Percentiles rank a stretch among this genome's conserved stretches.
Conservation (phyloP, 2,329 filamentous ascomycete genomes). For the Aspergillus piperis region DNA sequence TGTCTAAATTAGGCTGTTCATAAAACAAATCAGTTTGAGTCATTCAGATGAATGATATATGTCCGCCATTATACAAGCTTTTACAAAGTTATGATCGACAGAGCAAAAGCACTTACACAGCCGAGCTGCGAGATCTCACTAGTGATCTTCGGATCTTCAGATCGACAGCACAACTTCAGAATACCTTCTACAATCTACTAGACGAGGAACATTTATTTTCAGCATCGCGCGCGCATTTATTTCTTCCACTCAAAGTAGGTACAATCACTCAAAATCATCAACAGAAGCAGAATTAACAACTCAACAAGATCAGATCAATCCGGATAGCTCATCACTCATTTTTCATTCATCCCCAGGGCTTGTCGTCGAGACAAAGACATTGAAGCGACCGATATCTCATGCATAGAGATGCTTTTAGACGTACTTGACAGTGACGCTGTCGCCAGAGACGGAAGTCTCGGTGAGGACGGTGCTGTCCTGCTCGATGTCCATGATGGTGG, state of each 20-base stretch:
- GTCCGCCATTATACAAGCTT: no score
- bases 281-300: background rate
- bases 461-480: slow-evolving; percentile 39
- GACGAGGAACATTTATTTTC: background rate
- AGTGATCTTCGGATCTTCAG: background rate
- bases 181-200: background rate
- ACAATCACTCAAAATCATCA: slow-evolving; percentile 4
- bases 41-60: no score
- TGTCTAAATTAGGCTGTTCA: no score
- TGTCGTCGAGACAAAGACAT: background rate
- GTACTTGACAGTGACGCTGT: slow-evolving; percentile 29
- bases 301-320: slow-evolving; percentile 4
- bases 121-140: no score
- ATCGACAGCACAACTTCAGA: background rate
- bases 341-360: background rate
- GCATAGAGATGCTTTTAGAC: slow-evolving; percentile 12
- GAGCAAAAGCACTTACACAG: no score
- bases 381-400: background rate
- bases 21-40: no score
- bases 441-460: slow-evolving; percentile 30
- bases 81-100: no score
- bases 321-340: slow-evolving; percentile 6
- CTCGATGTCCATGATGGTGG: slow-evolving; percentile 50
- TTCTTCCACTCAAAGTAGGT: background rate
- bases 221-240: background rate